Conservation (phyloP, 2,329 filamentous ascomycete species). For the Colletotrichum lupini region DNA sequence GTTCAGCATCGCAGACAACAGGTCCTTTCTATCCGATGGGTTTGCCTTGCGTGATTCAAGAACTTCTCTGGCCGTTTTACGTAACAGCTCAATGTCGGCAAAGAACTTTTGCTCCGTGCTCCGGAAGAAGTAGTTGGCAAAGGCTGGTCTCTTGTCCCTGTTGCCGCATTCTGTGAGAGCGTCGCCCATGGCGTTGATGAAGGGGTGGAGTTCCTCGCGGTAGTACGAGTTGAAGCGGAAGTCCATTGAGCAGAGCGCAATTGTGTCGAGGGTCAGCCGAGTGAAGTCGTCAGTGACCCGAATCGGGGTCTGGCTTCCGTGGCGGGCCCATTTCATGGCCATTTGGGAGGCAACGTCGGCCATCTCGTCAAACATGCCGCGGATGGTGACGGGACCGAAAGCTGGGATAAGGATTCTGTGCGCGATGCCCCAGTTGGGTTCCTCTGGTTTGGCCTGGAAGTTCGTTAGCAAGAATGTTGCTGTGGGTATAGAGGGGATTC, state of each 20-base stretch:
- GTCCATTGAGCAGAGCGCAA: constrained; percentile 69
- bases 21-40: constrained; percentile 64
- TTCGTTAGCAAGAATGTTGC: neutral
- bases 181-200: constrained; percentile 68
- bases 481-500: neutral
- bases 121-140: constrained; percentile 59
- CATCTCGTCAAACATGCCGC: constrained; percentile 66
- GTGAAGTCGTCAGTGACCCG: constrained; percentile 69
- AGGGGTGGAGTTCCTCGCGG: constrained; percentile 47
- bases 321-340: constrained; percentile 65
- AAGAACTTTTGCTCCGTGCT: constrained; percentile 56
- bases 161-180: constrained; percentile 67
- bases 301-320: constrained; percentile 56
- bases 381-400: constrained; percentile 76
- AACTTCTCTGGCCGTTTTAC: constrained; percentile 66
- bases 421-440: constrained; percentile 59
- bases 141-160: constrained; percentile 56
- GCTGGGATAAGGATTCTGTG: constrained; percentile 74
- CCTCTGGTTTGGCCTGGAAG: constrained; percentile 27
- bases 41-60: constrained; percentile 67
- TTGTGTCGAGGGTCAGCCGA: constrained; percentile 69
- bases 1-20: constrained; percentile 74
- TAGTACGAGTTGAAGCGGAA: constrained; percentile 74
- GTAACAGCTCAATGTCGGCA: constrained; percentile 62
- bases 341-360: constrained; percentile 63